Evolutionary conservation across 148 eudicot species (phyloP), one percentile per base, ranked within the genome.

Genomic region (Cornus controversa): DNA sequence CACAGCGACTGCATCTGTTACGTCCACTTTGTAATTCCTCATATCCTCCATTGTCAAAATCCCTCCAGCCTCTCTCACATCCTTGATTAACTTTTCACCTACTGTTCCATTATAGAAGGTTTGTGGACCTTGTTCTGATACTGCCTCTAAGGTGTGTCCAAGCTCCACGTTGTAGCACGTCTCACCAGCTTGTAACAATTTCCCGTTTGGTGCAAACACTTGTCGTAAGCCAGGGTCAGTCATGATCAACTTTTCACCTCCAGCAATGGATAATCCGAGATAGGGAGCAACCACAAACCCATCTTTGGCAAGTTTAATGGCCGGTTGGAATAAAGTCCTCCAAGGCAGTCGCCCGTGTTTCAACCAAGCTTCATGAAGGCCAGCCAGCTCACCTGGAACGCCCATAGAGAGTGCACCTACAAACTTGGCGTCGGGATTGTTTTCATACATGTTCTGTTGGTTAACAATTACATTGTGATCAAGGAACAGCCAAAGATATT

Each of bases 351-450:
- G 86, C 36, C 99, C 99, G 24, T 89, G 84, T 75, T 81, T 89
- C 68, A 77, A 71, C 99, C 99, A 96, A 15, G 94, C 94, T 78
- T 85, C 80, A 67, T 93, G 88, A 26, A 96, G 97, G 34, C 96
- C 98, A 69, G 98, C 98, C 79, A 93, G 75, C 84, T 93, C 98
- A 8, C 96, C 92, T 0, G 98, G 99, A 36, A 93, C 95, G 1
- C 93, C 99, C 84, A 87, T 87, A 27, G 99, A 86, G 66, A 96
- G 77, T n/a, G 94, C 89, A 66, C 99, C 99, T 5, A 23, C 0
- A 37, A 22, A 68, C 82, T 93, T 93, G 36, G 93, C 79, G 16
- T 31, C 36, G 5, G 85, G 83, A 74, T 87, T 78, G 53, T 83
- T 77, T 67, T 76, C 85, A 71, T 93, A 93, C 98, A 91, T 93